These are phyloP conservation scores for Orobanche coerulescens DNA, from an alignment of 257 asterid species.

Conservation along the genomic window DNA sequence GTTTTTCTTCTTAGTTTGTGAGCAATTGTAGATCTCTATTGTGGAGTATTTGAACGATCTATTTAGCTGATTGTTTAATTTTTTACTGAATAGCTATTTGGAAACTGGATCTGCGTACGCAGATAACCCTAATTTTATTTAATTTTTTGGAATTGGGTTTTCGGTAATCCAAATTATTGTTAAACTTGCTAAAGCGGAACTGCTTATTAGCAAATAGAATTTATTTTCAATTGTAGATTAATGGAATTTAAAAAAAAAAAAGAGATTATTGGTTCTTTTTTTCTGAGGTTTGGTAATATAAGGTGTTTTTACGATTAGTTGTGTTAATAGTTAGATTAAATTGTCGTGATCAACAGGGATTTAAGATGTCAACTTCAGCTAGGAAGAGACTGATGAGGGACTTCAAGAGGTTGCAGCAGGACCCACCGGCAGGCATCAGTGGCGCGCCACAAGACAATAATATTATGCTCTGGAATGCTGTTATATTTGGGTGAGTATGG, in stretches of 20 bases:
- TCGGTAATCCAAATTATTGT: background rate
- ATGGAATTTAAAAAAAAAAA: background rate
- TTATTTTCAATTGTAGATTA: background rate
- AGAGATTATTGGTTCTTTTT: too few relatives aligned
- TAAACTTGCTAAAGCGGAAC: background rate
- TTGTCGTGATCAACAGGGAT: background rate
- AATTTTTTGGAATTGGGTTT: background rate
- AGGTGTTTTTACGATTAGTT: background rate
- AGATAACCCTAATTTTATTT: background rate
- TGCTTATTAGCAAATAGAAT: background rate
- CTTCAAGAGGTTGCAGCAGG: conserved; percentile 77
- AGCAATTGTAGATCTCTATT: background rate
- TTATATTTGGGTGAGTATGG: conserved; percentile 57
- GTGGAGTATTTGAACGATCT: background rate
- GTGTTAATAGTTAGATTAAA: background rate
- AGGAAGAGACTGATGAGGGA: conserved; percentile 82
- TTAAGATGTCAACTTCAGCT: conserved; percentile 61
- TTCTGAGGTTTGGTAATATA: background rate
- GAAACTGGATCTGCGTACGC: conserved; percentile 5
- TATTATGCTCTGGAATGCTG: conserved; percentile 77
- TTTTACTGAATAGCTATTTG: background rate
- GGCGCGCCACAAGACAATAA: conserved; percentile 79
- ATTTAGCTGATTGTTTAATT: background rate
- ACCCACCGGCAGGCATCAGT: conserved; percentile 70
- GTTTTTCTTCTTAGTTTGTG: background rate